Conservation (phyloP, 2,329 filamentous ascomycete species). For the Plectosphaerella cucumerina region DNA sequence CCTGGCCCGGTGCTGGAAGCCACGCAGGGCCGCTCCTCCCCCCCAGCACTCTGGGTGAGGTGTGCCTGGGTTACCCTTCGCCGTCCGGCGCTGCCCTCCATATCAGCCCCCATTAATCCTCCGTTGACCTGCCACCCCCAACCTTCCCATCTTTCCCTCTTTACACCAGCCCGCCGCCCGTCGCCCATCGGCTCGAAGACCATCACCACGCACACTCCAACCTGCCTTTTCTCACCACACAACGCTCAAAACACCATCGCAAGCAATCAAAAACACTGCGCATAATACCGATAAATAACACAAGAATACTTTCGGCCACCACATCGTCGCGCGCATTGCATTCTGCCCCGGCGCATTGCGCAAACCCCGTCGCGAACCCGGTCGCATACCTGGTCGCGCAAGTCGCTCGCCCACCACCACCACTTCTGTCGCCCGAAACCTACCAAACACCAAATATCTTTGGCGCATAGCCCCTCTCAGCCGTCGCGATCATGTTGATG, state of each 20-base stretch:
- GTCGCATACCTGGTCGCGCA: background rate
- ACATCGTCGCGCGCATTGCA: background rate
- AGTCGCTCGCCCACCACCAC: background rate
- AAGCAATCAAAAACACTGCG: background rate
- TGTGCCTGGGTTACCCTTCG: no score
- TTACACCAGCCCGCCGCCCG: background rate
- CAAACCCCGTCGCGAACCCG: background rate
- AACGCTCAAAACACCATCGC: background rate
- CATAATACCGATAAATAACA: background rate
- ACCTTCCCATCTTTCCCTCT: background rate
- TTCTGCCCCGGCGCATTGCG: background rate
- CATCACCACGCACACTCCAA: background rate
- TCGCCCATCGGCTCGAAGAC: background rate
- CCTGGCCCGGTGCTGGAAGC: background rate
- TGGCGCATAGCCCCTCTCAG: background rate
- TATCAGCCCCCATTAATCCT: background rate
- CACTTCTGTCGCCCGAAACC: no score
- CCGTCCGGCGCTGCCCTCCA: no score
- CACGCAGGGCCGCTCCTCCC: background rate
- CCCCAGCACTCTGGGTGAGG: background rate
- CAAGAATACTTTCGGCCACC: background rate
- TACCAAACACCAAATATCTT: background rate
- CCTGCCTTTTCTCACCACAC: background rate
- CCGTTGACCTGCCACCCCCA: background rate
- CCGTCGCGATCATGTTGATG: constrained; percentile 44